phyloP scores from a whole-genome alignment of 805 yeast genomes.

The Starmerella bombi region DNA sequence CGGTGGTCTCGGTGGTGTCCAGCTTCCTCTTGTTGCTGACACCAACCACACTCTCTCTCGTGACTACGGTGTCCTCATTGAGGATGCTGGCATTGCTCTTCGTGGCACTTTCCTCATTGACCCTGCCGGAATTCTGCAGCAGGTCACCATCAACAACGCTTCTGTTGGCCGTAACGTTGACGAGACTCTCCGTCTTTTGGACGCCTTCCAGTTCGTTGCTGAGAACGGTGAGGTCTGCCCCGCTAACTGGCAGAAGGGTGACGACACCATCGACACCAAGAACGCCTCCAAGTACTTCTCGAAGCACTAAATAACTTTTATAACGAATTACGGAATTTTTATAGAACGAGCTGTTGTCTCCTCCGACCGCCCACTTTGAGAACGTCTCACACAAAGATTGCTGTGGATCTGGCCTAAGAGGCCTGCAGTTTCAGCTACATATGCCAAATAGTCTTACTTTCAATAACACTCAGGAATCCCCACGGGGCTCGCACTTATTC shows the following conservation, averaged over 20 bases:
- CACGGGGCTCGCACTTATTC: no score
- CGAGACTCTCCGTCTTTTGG: constrained; percentile 92
- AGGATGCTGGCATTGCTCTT: constrained; percentile 92
- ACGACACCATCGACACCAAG: constrained; percentile 61
- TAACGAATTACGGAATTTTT: not conserved
- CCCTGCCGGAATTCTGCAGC: constrained; percentile 90
- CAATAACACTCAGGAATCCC: no score
- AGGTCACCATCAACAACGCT: constrained; percentile 93
- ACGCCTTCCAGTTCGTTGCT: constrained; percentile 99
- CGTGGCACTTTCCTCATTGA: constrained; percentile 98
- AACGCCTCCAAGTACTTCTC: constrained; percentile 13
- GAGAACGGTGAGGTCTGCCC: constrained; percentile 99
- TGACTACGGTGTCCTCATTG: constrained; percentile 95
- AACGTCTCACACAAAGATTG: not conserved
- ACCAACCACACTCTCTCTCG: constrained; percentile 88
- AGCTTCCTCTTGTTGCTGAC: constrained; percentile 92
- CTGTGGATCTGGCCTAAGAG: no score
- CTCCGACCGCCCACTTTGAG: not conserved
- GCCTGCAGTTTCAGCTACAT: no score
- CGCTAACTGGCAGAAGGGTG: constrained; percentile 97
- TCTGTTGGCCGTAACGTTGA: constrained; percentile 99
- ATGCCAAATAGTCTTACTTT: no score
- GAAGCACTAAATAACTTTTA: constrained; percentile 8
- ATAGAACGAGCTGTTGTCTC: not conserved
- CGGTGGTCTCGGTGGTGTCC: constrained; percentile 94